Percentiles rank a stretch among this genome's conserved stretches.
phyloP scores from a whole-genome alignment of 2,329 filamentous ascomycete genomes.

The Fusarium poae region DNA sequence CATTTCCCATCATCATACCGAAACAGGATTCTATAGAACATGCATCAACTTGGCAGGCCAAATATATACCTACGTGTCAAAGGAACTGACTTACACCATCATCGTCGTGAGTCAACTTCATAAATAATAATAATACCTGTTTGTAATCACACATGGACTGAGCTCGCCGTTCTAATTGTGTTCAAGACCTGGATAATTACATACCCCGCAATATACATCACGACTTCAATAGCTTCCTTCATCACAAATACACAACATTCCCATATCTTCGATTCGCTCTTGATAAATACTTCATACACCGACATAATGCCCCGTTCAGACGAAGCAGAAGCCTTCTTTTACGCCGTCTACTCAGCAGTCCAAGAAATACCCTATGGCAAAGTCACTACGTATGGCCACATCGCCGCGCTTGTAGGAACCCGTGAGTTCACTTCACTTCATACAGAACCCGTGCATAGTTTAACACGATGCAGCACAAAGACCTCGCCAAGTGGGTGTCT shows the following conservation, averaged over 20 bases:
- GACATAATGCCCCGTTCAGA: constrained; percentile 76
- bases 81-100: too few species aligned
- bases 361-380: constrained; percentile 86
- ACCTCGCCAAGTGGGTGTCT: constrained; percentile 88
- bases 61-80: not conserved
- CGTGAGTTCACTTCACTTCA: constrained; percentile 64
- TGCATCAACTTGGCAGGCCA: too few species aligned
- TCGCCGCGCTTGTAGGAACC: constrained; percentile 77
- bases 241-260: not conserved
- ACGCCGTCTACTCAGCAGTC: constrained; percentile 83
- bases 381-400: constrained; percentile 90
- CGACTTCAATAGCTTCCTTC: not conserved
- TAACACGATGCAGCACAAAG: constrained; percentile 67
- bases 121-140: not conserved
- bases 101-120: too few species aligned
- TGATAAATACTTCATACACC: not conserved
- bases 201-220: constrained; percentile 44
- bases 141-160: not conserved
- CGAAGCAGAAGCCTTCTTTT: constrained; percentile 80
- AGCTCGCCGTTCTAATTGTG: not conserved
- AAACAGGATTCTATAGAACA: not conserved
- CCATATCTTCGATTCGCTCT: too few species aligned
- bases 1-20: not conserved
- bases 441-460: rapidly evolving
- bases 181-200: constrained; percentile 15